Evolutionary conservation across 129 eudicot genomes (phyloP), one percentile per base, ranked within the genome.

Genomic region (Tanacetum coccineum): DNA sequence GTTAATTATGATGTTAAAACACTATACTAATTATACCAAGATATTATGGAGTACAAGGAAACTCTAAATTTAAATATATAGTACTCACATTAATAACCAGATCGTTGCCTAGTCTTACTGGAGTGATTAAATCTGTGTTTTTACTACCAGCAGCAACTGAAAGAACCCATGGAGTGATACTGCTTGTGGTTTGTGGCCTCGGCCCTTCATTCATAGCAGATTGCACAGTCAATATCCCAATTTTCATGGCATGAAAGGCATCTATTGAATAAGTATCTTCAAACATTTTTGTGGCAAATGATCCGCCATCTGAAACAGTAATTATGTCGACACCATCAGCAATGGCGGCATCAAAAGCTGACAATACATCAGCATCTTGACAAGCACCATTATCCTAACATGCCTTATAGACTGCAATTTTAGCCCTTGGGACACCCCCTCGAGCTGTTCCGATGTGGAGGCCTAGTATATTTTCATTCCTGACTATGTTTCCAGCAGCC

Each of bases 291-390:
- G 6, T 14, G 20, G 64, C 64, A 59, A 0, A 30, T 13, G 0
- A 0, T 9, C 0, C 0, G 13, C 64, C 64, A 12, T 0, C 64
- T 1, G 64, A 59, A 2, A 28, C 3, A 10, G 46, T 6, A 18
- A 59, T 59, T 5, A 59, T 28, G 45, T 59, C 64, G n/a, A 59
- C 64, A 30, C 46, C 64, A 26, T 59, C 64, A 59, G 64, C 64
- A 59, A 59, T 2, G 0, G 64, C 64, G 8, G 64, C 64, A 0
- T 30, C 64, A 59, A 59, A 59, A 59, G 64, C 64, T 6, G 64
- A 30, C 14, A 59, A 20, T 26, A 59, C 2, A 11, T 59, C 64
- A 44, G 12, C 6, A 30, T 59, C 64, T 30, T 17, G 36, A 59
- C 64, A 59, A 36, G 9, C 6, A 13, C 64, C 64, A 0, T 1